phyloP scores from a whole-genome alignment of 805 yeast species.

The Ogataea glucozyma region DNA sequence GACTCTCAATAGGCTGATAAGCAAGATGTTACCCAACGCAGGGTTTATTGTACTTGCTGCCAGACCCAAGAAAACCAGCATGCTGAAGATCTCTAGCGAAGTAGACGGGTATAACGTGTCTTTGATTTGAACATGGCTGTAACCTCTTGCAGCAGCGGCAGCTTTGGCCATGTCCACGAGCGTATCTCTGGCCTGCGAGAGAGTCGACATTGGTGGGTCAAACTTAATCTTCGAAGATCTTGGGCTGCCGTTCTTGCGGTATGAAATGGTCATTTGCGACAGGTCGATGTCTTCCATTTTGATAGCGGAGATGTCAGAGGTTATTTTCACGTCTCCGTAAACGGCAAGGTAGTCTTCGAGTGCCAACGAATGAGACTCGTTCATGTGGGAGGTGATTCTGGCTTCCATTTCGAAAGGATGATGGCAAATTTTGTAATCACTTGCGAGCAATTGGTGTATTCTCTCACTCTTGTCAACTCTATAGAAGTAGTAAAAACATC shows the following conservation, averaged over 20 bases:
- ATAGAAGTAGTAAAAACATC: too few relatives aligned
- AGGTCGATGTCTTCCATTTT: slow-evolving; percentile 48
- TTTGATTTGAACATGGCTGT: slow-evolving; percentile 54
- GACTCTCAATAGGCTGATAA: slow-evolving; percentile 9
- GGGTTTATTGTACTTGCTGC: slow-evolving; percentile 17
- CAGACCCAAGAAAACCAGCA: slow-evolving; percentile 5
- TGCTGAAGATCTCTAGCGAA: slow-evolving; percentile 25
- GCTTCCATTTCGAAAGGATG: slow-evolving; percentile 25
- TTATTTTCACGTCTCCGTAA: slow-evolving; percentile 56
- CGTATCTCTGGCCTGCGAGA: slow-evolving; percentile 50
- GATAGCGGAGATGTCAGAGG: slow-evolving; percentile 38
- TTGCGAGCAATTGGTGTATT: too few relatives aligned
- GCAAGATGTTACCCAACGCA: slow-evolving; percentile 1
- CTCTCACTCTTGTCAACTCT: too few relatives aligned
- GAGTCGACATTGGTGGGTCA: slow-evolving; percentile 48
- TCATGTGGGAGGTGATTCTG: slow-evolving; percentile 76
- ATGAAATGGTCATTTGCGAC: slow-evolving; percentile 44
- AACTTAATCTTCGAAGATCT: slow-evolving; percentile 43
- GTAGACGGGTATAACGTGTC: slow-evolving; percentile 44
- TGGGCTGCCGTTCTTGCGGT: slow-evolving; percentile 39
- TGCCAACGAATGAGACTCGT: slow-evolving; percentile 70
- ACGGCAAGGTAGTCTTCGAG: slow-evolving; percentile 70
- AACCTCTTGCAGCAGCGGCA: slow-evolving; percentile 64
- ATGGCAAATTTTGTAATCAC: too few relatives aligned
- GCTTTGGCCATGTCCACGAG: slow-evolving; percentile 74